phyloP scores from a whole-genome alignment of 2,329 filamentous ascomycete genomes.

The Rugonectria rugulosa region DNA sequence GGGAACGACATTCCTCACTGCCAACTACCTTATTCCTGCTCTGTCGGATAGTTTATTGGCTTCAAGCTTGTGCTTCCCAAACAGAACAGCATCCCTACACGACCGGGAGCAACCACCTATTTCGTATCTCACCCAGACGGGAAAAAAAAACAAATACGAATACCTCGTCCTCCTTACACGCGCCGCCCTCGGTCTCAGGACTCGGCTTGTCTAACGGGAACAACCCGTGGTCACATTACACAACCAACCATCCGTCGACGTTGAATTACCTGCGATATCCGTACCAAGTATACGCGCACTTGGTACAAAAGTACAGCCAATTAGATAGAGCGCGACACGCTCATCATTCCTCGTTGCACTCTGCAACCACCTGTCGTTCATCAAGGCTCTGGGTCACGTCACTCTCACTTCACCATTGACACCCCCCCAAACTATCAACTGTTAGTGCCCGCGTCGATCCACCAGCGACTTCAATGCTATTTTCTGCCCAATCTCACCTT shows the following conservation, averaged over 20 bases:
- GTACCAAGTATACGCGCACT: too few species aligned
- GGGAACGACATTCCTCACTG: not conserved
- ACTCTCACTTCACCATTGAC: conserved; percentile 5
- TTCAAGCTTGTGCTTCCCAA: not conserved
- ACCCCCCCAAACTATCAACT: conserved; percentile 1
- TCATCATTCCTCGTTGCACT: not conserved
- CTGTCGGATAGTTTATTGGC: not conserved
- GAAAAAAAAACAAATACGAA: not conserved
- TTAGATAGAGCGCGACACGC: too few species aligned
- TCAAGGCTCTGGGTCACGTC: not conserved
- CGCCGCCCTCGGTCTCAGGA: too few species aligned
- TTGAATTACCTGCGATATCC: not conserved
- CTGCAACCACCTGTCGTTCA: too few species aligned
- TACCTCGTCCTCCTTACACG: too few species aligned
- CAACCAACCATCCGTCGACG: not conserved
- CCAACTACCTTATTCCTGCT: not conserved
- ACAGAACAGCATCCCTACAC: not conserved
- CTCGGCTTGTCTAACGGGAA: not conserved
- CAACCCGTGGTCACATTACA: too few species aligned
- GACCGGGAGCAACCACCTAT: too few species aligned
- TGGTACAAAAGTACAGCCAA: too few species aligned
- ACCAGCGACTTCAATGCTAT: not conserved
- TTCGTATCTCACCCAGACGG: too few species aligned
- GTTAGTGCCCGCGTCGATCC: conserved; percentile 20
- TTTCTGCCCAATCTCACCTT: not conserved